Conservation (phyloP, 1,284 basidiomycete genomes). For the Sanguinoderma infundibulare region DNA sequence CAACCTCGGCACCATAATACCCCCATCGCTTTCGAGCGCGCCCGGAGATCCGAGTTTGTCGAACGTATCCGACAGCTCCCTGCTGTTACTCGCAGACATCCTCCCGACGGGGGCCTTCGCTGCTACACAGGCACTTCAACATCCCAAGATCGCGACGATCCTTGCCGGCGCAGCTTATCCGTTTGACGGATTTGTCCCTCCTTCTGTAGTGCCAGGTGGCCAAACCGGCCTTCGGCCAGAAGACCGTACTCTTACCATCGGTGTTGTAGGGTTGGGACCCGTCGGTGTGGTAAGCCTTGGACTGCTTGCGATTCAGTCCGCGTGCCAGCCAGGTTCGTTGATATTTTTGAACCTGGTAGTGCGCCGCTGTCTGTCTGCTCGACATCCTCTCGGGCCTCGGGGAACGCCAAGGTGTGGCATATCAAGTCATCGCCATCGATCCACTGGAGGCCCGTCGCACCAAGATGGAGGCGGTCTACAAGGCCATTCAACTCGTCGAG, state of each 20-base stretch:
- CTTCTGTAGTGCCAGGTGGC: slow-evolving; percentile 18
- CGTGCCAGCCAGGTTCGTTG: background rate
- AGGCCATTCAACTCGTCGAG: slow-evolving; percentile 50
- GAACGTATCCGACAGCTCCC: slow-evolving; percentile 21
- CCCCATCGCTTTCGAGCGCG: slow-evolving; percentile 36
- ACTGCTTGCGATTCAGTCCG: background rate
- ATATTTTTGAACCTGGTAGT: slow-evolving; percentile 40
- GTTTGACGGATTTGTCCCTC: slow-evolving; percentile 39
- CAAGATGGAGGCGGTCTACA: slow-evolving; percentile 61
- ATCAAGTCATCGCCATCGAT: slow-evolving; percentile 67
- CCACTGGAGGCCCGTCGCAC: slow-evolving; percentile 56
- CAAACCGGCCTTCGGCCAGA: slow-evolving; percentile 31
- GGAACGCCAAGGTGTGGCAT: slow-evolving; percentile 38
- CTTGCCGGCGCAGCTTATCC: slow-evolving; percentile 65
- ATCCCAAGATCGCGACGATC: slow-evolving; percentile 68
- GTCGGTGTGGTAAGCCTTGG: slow-evolving; percentile 61
- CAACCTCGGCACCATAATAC: slow-evolving; percentile 57
- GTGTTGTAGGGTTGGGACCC: slow-evolving; percentile 75
- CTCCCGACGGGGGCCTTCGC: slow-evolving; percentile 82
- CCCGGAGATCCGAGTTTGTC: slow-evolving; percentile 12
- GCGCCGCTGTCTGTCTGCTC: slow-evolving; percentile 65
- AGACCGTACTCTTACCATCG: slow-evolving; percentile 59
- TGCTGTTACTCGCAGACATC: slow-evolving; percentile 61
- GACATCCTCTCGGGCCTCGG: slow-evolving; percentile 55
- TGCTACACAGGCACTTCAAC: slow-evolving; percentile 70